Conservation (phyloP, 805 yeast genomes). For the Saccharomycopsis olivae region DNA sequence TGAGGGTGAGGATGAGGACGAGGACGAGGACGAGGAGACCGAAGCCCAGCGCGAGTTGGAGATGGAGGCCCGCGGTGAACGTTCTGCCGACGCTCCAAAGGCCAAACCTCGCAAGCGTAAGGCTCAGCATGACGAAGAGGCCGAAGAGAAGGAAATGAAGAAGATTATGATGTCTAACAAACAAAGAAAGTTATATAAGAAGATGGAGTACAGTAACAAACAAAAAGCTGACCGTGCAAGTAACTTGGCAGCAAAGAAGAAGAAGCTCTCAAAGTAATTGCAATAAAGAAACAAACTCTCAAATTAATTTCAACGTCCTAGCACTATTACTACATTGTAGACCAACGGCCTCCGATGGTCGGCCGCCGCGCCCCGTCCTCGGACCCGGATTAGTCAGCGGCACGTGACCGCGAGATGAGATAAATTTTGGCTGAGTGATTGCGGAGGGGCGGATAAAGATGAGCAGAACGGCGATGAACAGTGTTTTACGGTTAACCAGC, state of each 20-base stretch:
- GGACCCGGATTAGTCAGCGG: too few species aligned
- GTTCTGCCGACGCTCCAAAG: conserved; percentile 44
- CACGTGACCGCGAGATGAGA: too few species aligned
- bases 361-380: too few species aligned
- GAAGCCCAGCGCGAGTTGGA: conserved; percentile 77
- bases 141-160: conserved; percentile 82
- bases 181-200: conserved; percentile 86
- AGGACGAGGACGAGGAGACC: conserved; percentile 34
- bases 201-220: conserved; percentile 86
- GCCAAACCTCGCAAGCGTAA: conserved; percentile 28
- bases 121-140: conserved; percentile 33
- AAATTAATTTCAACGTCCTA: too few species aligned
- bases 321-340: too few species aligned
- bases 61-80: conserved; percentile 81
- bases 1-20: conserved; percentile 42
- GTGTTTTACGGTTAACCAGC: too few species aligned
- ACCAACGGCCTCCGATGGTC: too few species aligned
- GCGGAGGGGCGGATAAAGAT: too few species aligned
- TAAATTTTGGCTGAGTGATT: too few species aligned
- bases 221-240: conserved; percentile 63
- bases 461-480: too few species aligned
- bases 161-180: conserved; percentile 97
- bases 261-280: too few species aligned
- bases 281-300: too few species aligned
- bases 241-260: conserved; percentile 25